phyloP scores from a whole-genome alignment of 805 yeast species.

The Nakazawaea laoshanensis region DNA sequence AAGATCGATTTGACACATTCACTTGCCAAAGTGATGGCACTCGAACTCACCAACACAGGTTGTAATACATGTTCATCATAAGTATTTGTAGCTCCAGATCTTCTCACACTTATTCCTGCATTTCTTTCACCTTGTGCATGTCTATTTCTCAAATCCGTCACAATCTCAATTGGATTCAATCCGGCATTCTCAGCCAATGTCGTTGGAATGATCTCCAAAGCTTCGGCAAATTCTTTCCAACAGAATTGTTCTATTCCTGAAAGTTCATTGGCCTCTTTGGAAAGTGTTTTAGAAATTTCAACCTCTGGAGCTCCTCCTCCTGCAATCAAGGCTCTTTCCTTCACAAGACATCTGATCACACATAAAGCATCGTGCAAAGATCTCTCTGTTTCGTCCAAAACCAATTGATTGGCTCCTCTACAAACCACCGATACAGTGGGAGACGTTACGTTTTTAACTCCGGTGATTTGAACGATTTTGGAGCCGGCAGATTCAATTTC shows the following conservation, averaged over 20 bases:
- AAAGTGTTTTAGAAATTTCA: constrained; percentile 70
- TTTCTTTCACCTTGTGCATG: constrained; percentile 87
- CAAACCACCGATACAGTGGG: constrained; percentile 85
- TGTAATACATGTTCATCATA: constrained; percentile 91
- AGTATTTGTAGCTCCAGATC: constrained; percentile 88
- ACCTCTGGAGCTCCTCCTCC: constrained; percentile 99
- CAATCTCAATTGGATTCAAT: constrained; percentile 81
- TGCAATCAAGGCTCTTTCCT: constrained; percentile 83
- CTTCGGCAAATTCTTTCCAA: constrained; percentile 86
- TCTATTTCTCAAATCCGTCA: constrained; percentile 83
- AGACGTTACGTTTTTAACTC: constrained; percentile 49
- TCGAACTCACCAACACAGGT: constrained; percentile 90
- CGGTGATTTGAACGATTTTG: constrained; percentile 81
- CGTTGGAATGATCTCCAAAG: constrained; percentile 87
- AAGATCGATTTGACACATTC: constrained; percentile 94
- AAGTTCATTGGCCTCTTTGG: constrained; percentile 61
- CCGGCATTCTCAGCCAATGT: constrained; percentile 96
- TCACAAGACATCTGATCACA: constrained; percentile 82
- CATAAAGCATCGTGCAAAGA: constrained; percentile 96
- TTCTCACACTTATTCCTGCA: constrained; percentile 94
- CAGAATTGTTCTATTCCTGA: constrained; percentile 87
- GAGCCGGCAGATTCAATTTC: constrained; percentile 87
- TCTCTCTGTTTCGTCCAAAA: constrained; percentile 94
- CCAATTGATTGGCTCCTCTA: constrained; percentile 89
- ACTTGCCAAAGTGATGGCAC: constrained; percentile 90